Conservation (phyloP, 2,329 filamentous ascomycete genomes). For the Aspergillus jensenii region DNA sequence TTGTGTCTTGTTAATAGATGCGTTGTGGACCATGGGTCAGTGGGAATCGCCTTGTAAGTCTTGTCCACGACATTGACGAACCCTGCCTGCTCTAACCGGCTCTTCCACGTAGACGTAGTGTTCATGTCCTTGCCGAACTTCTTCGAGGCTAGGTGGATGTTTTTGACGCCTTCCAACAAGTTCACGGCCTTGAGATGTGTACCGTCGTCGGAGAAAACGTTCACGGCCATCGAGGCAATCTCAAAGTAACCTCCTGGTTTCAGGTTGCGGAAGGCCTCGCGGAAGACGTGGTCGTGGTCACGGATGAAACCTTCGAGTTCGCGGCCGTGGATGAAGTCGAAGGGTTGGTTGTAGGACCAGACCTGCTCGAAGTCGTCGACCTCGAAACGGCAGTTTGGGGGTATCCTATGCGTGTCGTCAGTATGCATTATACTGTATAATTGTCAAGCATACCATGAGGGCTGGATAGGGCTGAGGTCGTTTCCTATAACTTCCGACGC, state of each 20-base stretch:
- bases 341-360: slow-evolving; percentile 29
- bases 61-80: slow-evolving; percentile 55
- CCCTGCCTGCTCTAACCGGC: slow-evolving; percentile 51
- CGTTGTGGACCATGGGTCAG: neutral
- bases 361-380: slow-evolving; percentile 32
- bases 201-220: slow-evolving; percentile 71
- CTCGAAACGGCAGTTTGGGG: slow-evolving; percentile 36
- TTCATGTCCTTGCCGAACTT: slow-evolving; percentile 35
- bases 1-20: neutral
- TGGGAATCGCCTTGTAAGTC: slow-evolving; percentile 39
- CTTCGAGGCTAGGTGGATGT: slow-evolving; percentile 30
- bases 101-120: slow-evolving; percentile 36
- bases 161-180: slow-evolving; percentile 24
- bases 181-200: slow-evolving; percentile 28
- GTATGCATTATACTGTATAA: neutral
- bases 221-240: slow-evolving; percentile 74
- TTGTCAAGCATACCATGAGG: slow-evolving; percentile 24
- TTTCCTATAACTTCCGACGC: slow-evolving; percentile 34
- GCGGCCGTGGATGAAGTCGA: slow-evolving; percentile 34
- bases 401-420: slow-evolving; percentile 24
- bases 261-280: slow-evolving; percentile 24
- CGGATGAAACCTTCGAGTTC: slow-evolving; percentile 31
- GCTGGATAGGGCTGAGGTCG: slow-evolving; percentile 33
- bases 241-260: slow-evolving; percentile 31
- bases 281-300: slow-evolving; percentile 28